Conservation (phyloP, 306 rosid species). For the Morella rubra region DNA sequence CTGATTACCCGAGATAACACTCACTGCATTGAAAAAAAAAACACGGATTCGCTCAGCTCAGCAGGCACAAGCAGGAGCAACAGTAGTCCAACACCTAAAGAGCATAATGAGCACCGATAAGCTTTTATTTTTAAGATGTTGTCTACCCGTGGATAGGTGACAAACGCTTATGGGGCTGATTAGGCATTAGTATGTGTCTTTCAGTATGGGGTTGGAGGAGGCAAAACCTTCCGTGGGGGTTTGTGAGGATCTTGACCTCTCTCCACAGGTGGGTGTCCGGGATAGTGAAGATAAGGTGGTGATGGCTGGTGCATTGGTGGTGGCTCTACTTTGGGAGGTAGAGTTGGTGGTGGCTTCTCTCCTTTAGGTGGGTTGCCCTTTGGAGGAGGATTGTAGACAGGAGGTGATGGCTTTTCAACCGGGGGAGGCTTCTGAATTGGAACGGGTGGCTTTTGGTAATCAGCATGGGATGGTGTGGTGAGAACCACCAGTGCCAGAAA, state of each 20-base stretch:
- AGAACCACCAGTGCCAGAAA: not conserved
- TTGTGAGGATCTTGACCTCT: slow-evolving; percentile 4
- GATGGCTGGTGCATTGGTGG: slow-evolving; percentile 2
- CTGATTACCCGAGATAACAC: not conserved
- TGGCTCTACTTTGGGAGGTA: not conserved
- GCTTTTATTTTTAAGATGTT: slow-evolving; percentile 2
- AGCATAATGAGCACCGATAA: not conserved
- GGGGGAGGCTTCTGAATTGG: not conserved
- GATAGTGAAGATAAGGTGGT: slow-evolving; percentile 20
- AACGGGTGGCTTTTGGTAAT: not conserved
- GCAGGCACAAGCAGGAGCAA: not conserved
- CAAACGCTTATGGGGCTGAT: not conserved
- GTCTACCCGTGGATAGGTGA: not conserved
- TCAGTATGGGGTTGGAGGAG: slow-evolving; percentile 1
- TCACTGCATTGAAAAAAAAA: not conserved
- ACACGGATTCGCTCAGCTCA: not conserved
- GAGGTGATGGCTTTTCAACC: not conserved
- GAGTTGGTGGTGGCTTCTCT: not conserved
- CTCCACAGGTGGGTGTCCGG: slow-evolving; percentile 9
- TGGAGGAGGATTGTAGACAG: slow-evolving; percentile 3
- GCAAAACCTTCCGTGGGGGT: not conserved
- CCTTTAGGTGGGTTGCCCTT: not conserved
- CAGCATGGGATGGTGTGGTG: not conserved
- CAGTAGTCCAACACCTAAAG: not conserved
- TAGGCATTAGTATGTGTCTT: slow-evolving; percentile 1